Evolutionary conservation across 495 filamentous ascomycete species (phyloP).

Genomic region (Alectoria sarmentosa): DNA sequence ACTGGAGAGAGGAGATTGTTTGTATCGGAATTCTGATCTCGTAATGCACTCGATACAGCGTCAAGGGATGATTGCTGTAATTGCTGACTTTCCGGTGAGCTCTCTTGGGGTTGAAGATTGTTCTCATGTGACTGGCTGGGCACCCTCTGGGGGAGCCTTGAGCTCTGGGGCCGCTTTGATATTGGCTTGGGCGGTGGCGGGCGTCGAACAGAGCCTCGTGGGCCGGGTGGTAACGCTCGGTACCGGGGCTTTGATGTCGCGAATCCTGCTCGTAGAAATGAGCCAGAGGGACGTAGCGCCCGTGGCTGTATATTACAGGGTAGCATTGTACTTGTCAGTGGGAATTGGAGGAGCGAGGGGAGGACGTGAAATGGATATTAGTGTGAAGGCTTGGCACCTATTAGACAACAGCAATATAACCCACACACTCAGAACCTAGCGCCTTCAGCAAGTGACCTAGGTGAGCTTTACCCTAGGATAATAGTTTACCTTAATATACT

Average conservation of each 20-base stretch:
- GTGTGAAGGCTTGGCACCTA: no score
- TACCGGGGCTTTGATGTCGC: conserved; percentile 8
- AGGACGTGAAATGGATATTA: no score
- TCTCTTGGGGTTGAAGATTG: background rate
- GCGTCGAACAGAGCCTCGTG: conserved; percentile 1
- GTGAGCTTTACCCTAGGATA: no score
- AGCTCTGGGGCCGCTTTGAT: conserved; percentile 11
- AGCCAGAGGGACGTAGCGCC: background rate
- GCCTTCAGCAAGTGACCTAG: no score
- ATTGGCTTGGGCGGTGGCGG: conserved; percentile 8
- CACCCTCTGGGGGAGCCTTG: background rate
- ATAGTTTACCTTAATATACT: no score
- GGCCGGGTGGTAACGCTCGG: background rate
- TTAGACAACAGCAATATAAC: no score
- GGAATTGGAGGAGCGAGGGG: no score
- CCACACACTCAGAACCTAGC: no score
- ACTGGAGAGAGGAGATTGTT: conserved; percentile 48
- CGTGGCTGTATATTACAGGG: conserved; percentile 6
- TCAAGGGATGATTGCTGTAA: conserved; percentile 14
- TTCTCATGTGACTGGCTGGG: background rate
- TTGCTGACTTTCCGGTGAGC: background rate
- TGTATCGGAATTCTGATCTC: conserved; percentile 32
- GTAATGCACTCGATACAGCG: conserved; percentile 23
- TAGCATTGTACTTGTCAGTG: conserved; percentile 7
- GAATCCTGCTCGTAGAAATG: conserved; percentile 14